Evolutionary conservation across 306 rosid species (phyloP), one percentile per base, ranked within the genome.

Genomic region (Dryas alaskensis): DNA sequence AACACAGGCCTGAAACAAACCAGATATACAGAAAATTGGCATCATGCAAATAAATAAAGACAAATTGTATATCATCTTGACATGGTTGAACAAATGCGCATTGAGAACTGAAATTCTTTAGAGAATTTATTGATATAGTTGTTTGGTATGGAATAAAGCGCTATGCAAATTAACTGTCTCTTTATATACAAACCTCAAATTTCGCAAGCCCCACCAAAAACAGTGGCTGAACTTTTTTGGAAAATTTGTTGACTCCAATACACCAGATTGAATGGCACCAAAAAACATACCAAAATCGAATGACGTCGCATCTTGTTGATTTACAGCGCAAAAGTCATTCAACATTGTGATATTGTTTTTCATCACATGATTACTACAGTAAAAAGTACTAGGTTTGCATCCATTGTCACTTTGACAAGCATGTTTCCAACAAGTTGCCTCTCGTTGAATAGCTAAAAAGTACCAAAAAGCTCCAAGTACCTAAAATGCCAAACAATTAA

Each of bases 221-320:
- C 72, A 67, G 13, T 27, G 71, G 12, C 48, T 4, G 19, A 27
- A 27, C 44, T 48, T 67, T 7, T 8, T 12, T 0, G 58, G 44
- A 8, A 67, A 27, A 50, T 67, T 46, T 27, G 72, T 67, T 47
- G 72, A 67, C 44, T 48, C 45, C 72, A 48, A 8, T 17, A 27
- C 58, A 13, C 43, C 10, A 7, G 54, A 51, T 7, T 27, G 72
- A 48, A 67, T 11, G 12, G 72, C 72, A 7, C 27, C 58, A 22
- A 7, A 22, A 67, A 47, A 67, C 31, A 67, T 67, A 4, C 72
- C 72, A 67, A 47, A 67, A 48, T 67, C 58, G 42, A 49, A 67
- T 3, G 49, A 7, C 31, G 8, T 13, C 9, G 69, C 3, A 65
- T 65, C 22, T 44, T n/a, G 52, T 48, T 2, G 54, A 22, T 65